A percentile compares a stretch with the other conserved stretches of the same genome.
Conservation (phyloP, 2,329 filamentous ascomycete species). For the Alternaria angustiovoidea region DNA sequence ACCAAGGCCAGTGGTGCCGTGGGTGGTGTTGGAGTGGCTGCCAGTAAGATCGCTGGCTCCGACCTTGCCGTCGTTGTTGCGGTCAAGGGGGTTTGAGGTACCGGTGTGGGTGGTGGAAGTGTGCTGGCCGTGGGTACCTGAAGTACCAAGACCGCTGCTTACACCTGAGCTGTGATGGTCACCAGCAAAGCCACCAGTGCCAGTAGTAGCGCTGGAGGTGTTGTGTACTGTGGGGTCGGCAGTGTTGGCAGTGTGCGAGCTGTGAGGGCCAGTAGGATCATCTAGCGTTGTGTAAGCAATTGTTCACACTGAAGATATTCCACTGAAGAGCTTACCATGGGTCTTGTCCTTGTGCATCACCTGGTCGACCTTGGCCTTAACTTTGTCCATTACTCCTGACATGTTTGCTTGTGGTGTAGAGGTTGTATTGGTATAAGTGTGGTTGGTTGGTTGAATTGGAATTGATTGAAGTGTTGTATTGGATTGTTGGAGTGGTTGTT, state of each 20-base stretch:
- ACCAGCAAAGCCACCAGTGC: constrained; percentile 3
- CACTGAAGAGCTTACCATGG: constrained; percentile 21
- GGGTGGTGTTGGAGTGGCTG: neutral
- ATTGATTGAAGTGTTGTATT: constrained; percentile 6
- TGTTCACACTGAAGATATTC: neutral
- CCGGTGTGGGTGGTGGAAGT: neutral
- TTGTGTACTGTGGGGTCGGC: constrained; percentile 20
- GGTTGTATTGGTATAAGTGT: constrained; percentile 4
- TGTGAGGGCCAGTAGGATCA: constrained; percentile 44
- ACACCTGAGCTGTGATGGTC: constrained; percentile 10
- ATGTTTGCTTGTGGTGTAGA: constrained; percentile 30
- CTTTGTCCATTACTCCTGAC: constrained; percentile 45
- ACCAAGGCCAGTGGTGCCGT: constrained; percentile 1
- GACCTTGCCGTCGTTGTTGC: too few relatives aligned
- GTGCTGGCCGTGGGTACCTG: constrained; percentile 1
- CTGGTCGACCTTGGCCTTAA: constrained; percentile 51
- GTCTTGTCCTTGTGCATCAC: constrained; percentile 49
- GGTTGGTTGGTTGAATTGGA: constrained; percentile 4
- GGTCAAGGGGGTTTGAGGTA: too few relatives aligned
- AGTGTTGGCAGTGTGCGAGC: constrained; percentile 35
- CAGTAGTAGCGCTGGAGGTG: constrained; percentile 24
- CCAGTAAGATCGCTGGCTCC: too few relatives aligned
- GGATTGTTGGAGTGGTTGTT: neutral
- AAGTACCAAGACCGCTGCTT: constrained; percentile 8
- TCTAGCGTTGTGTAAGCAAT: constrained; percentile 20